Conservation (phyloP, 306 rosid species). For the Prunus salicina region DNA sequence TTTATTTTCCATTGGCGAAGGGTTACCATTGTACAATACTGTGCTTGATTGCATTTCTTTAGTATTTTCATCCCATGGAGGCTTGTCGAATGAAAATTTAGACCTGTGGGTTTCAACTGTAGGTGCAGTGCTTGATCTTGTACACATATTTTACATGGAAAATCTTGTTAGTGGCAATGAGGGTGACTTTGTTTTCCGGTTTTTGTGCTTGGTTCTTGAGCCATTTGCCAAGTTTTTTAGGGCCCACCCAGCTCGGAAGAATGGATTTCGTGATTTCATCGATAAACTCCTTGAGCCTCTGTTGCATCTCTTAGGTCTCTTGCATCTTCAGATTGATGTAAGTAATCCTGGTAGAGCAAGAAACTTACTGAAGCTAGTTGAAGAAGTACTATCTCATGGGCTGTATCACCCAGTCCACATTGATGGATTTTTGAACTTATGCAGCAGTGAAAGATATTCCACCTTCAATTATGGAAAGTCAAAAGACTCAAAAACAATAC, state of each 20-base stretch:
- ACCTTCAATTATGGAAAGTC: slow-evolving; percentile 39
- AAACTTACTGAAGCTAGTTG: slow-evolving; percentile 49
- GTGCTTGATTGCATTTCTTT: slow-evolving; percentile 64
- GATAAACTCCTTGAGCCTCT: slow-evolving; percentile 79
- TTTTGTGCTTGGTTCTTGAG: slow-evolving; percentile 62
- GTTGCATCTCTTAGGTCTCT: slow-evolving; percentile 55
- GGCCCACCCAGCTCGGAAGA: slow-evolving; percentile 59
- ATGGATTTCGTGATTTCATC: slow-evolving; percentile 64
- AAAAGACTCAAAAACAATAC: slow-evolving; percentile 40
- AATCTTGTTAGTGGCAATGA: slow-evolving; percentile 40
- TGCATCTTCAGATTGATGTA: slow-evolving; percentile 43
- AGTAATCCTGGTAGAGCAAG: slow-evolving; percentile 38
- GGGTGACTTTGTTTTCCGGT: slow-evolving; percentile 45
- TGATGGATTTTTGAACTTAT: slow-evolving; percentile 70
- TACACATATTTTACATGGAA: slow-evolving; percentile 35
- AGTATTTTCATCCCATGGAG: slow-evolving; percentile 74
- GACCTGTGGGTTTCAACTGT: slow-evolving; percentile 67
- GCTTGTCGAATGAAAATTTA: slow-evolving; percentile 68
- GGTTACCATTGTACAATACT: slow-evolving; percentile 41
- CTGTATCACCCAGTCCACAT: slow-evolving; percentile 73
- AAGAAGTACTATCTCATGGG: slow-evolving; percentile 73
- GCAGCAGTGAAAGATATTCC: slow-evolving; percentile 51
- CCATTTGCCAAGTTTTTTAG: slow-evolving; percentile 77
- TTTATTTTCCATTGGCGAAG: slow-evolving; percentile 31
- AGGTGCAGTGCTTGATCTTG: slow-evolving; percentile 52